Conservation (phyloP, 345 rosid genomes). For the Dovyalis caffra region DNA sequence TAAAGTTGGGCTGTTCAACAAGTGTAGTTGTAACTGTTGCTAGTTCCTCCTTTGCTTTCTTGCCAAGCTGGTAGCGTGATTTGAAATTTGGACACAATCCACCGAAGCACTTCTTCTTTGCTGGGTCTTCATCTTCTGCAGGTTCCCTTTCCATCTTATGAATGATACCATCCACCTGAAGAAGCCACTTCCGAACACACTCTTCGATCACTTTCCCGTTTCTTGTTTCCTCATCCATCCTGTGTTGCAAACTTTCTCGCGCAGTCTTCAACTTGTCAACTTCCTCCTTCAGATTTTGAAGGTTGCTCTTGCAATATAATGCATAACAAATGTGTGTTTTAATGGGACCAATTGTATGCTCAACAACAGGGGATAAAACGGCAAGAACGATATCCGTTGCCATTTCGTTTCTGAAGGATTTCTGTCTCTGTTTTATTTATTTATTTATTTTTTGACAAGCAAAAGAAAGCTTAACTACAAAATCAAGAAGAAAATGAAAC, state of each 20-base stretch:
- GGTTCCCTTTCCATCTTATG: neutral
- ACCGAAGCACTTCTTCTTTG: neutral
- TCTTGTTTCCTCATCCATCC: neutral
- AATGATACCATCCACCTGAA: neutral
- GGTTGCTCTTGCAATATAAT: conserved; percentile 11
- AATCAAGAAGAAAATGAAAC: too few species aligned
- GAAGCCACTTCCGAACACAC: conserved; percentile 9
- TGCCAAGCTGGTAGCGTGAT: neutral
- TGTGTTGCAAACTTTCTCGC: neutral
- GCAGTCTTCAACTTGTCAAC: conserved; percentile 1
- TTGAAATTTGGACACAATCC: conserved; percentile 5
- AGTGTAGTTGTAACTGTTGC: neutral
- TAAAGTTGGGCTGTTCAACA: neutral
- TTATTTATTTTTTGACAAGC: too few species aligned
- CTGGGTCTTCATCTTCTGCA: neutral
- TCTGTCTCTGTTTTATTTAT: too few species aligned
- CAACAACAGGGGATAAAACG: too few species aligned
- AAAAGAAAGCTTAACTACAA: too few species aligned
- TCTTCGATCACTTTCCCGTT: conserved; percentile 7
- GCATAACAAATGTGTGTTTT: too few species aligned
- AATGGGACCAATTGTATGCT: too few species aligned
- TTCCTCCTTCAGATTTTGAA: conserved; percentile 7
- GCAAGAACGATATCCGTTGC: too few species aligned
- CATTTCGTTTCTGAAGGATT: too few species aligned
- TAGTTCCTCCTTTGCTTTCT: neutral